Base-by-base conservation (phyloP, 306 rosid genomes). In the Gastrolobium villosum region DNA sequence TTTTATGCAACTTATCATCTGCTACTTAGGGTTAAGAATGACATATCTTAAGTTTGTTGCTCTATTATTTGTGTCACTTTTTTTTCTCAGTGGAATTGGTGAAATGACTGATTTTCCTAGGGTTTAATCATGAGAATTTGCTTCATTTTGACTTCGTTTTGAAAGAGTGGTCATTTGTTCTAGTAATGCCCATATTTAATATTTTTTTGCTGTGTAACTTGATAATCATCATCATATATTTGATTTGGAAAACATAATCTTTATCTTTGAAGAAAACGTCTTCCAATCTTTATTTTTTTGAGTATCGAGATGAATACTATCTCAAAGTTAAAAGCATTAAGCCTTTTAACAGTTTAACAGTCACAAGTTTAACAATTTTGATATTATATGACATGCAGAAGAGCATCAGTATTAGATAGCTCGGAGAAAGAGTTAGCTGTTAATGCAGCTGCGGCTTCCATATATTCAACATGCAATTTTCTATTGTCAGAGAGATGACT, bases 361-460 rank as follows among this genome's bases (percentile, higher is more conserved):
- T 57, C 60, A 31, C 46, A 7, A 28, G 56, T 40, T 6, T 65
- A 14, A 75, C 43, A n/a, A 40, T 65, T 64, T 48, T 13, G 9
- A 15, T 37, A 55, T 65, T 32, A 11, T 15, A 4, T 74, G 31
- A 61, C 15, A 65, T 85, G 82, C 90, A 92, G 97, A 62, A 92
- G 97, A 62, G 44, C 79, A 75, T 62, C 67, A 13, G 59, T 52
- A 81, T 36, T 67, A 79, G 89, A 86, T 81, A 68, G 77, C 86
- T 83, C 95, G 2, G 93, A 91, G 72, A 91, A 86, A 70, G 97
- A 88, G 85, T 77, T 93, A 69, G 91, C 99, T 5, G 88, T 95
- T 11, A 90, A 88, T 76, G 99, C 99, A 46, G 98, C 99, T 45
- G 98, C 99, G 41, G 98, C 99, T 82, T 89, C 98, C 52, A 93